phyloP scores from a whole-genome alignment of 148 eudicot genomes.

The Vaccinium vitisidaea region DNA sequence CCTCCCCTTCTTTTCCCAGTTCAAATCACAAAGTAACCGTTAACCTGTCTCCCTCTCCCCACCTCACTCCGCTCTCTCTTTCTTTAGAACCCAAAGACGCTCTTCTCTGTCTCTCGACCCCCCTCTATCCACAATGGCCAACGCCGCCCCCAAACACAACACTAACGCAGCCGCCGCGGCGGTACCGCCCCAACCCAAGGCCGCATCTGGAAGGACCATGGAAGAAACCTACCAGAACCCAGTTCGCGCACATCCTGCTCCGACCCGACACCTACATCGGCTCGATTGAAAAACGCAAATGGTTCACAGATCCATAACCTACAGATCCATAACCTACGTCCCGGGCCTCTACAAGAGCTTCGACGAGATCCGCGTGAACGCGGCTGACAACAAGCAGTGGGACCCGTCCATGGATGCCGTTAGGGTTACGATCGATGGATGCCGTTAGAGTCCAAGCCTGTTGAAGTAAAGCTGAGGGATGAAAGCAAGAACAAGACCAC shows the following conservation, averaged over 20 bases:
- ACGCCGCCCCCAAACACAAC: neutral
- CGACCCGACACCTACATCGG: constrained; percentile 97
- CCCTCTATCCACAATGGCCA: neutral
- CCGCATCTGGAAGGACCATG: constrained; percentile 46
- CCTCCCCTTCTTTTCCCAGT: too few relatives aligned
- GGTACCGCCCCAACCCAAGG: neutral
- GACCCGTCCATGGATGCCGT: constrained; percentile 74
- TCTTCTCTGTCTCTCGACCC: too few relatives aligned
- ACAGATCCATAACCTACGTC: constrained; percentile 44
- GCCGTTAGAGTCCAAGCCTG: constrained; percentile 27
- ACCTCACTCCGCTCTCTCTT: too few relatives aligned
- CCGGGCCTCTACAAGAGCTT: constrained; percentile 96
- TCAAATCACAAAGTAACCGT: too few relatives aligned
- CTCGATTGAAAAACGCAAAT: constrained; percentile 79
- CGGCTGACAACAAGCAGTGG: constrained; percentile 89
- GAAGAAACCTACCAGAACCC: constrained; percentile 95
- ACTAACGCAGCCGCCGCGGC: constrained; percentile 42
- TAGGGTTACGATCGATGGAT: constrained; percentile 52
- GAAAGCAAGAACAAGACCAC: constrained; percentile 35
- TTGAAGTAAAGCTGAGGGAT: constrained; percentile 35
- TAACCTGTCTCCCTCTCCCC: too few relatives aligned
- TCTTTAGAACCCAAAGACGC: too few relatives aligned
- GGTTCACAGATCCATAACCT: constrained; percentile 39
- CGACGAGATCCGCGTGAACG: constrained; percentile 90
- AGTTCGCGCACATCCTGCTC: constrained; percentile 93